A percentile compares a stretch with the other conserved stretches of the same genome.
These are phyloP conservation scores for Themeda triandra DNA, from an alignment of 176 grass and related monocot genomes.

Conservation along the genomic window DNA sequence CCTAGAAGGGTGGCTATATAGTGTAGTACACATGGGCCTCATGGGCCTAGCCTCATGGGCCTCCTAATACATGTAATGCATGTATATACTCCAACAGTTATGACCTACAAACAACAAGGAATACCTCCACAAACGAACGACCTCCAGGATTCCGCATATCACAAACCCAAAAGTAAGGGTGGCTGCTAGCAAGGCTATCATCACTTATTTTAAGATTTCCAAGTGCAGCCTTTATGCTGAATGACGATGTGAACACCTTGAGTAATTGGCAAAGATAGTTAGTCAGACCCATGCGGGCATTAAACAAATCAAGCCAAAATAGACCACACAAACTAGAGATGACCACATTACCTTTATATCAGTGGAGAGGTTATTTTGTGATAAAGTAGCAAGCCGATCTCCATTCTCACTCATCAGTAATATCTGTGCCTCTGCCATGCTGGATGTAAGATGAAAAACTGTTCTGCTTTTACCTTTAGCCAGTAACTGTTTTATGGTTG, in stretches of 20 bases:
- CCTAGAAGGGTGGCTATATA: no score
- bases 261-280: constrained; percentile 37
- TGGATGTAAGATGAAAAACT: constrained; percentile 95
- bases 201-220: constrained; percentile 99
- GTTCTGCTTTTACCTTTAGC: constrained; percentile 88
- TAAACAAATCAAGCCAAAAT: constrained; percentile 16
- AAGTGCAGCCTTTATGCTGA: constrained; percentile 96
- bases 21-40: no score
- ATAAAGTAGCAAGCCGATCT: constrained; percentile 70
- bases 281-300: neutral
- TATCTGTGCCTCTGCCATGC: constrained; percentile 92
- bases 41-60: no score
- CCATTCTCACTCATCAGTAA: constrained; percentile 86
- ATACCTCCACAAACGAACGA: constrained; percentile 94
- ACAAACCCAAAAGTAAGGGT: constrained; percentile 96
- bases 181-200: constrained; percentile 65
- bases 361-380: constrained; percentile 87
- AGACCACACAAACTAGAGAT: constrained; percentile 2
- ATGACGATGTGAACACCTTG: constrained; percentile 90
- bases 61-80: no score
- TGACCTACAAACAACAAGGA: constrained; percentile 12
- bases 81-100: no score
- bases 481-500: constrained; percentile 64
- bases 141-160: constrained; percentile 97
- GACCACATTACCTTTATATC: constrained; percentile 74